Base-by-base conservation (phyloP, 495 filamentous ascomycete species). In the Aspergillus steynii region DNA sequence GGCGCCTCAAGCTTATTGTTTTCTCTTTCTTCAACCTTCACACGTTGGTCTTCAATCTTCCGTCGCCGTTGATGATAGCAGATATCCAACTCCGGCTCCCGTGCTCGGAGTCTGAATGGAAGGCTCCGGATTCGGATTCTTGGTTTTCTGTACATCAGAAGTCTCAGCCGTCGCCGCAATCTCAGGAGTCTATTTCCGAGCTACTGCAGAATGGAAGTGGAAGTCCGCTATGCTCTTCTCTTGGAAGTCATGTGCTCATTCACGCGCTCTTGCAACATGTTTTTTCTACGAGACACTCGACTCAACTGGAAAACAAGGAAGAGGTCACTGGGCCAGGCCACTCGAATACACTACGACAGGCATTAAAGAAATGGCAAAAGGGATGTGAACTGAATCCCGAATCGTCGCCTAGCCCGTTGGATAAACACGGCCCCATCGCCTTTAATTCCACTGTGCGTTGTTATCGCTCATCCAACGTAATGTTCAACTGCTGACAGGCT, bases 1-100 rank as follows among this genome's bases (percentile, higher is more conserved):
- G 59, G 32, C 62, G 72, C 37, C 71, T 70, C 10, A 65, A 67
- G 29, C 59, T 69, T 15, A 64, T 66, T 10, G 69, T 65, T 14
- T 74, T 66, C 28, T 63, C 64, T 50, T 61, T 73, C 52, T 71
- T 65, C 51, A 71, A 72, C 55, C 56, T 71, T 1, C 70, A 72
- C 50, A 55, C 48, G 28, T 68, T 71, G 46, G 58, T 67, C n/a
- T 70, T 67, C 29, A 70, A 67, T 27, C 60, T 63, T n/a, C 70
- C 72, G n/a, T 70, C 72, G 4, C 60, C 70, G 20, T 65, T 73
- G 25, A 49, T 70, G 15, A 62, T 65, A 49, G 50, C 52, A 8
- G 67, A 74, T 53, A 42, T 71, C 42, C 31, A 61, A 1, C 54
- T 73, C 51, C 48, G 50, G 20, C 64, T 71, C 25, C 71, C 68